phyloP scores from a whole-genome alignment of 129 eudicot species.

The Artemisia annua region DNA sequence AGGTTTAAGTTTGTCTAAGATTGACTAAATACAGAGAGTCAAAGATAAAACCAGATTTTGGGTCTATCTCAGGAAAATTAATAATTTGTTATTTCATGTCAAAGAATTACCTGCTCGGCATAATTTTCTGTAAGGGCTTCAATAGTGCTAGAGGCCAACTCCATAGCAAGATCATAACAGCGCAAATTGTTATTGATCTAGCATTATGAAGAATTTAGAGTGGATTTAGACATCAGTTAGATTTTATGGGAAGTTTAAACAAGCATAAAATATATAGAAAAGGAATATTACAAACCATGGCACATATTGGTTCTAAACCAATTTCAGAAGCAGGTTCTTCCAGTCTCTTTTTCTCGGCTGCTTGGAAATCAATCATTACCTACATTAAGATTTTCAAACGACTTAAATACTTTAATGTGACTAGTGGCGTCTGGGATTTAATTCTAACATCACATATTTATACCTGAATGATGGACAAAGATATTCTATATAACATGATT shows the following conservation, averaged over 20 bases:
- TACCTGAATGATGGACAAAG: constrained; percentile 96
- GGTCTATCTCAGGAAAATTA: background rate
- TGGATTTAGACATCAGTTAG: background rate
- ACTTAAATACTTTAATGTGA: background rate
- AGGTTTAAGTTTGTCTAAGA: background rate
- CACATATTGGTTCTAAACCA: constrained; percentile 92
- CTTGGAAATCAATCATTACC: constrained; percentile 99
- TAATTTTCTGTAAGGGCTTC: constrained; percentile 90
- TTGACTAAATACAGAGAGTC: background rate
- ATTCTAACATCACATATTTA: background rate
- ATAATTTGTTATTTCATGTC: constrained; percentile 1
- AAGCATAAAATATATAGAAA: background rate
- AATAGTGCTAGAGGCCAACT: constrained; percentile 84
- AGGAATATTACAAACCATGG: constrained; percentile 63
- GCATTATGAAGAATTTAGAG: constrained; percentile 14
- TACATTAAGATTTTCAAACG: constrained; percentile 26
- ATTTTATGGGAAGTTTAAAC: constrained; percentile 14
- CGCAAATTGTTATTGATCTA: constrained; percentile 94
- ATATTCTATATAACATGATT: constrained; percentile 90
- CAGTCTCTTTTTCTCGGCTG: constrained; percentile 80
- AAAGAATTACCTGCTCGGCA: constrained; percentile 77
- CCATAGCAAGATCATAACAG: constrained; percentile 98
- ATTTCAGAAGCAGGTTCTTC: constrained; percentile 99
- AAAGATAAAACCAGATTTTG: background rate
- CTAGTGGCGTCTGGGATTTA: background rate